These are phyloP conservation scores for Yamadazyma diddensiae DNA, from an alignment of 1,139 yeast genomes.

Conservation along the genomic window DNA sequence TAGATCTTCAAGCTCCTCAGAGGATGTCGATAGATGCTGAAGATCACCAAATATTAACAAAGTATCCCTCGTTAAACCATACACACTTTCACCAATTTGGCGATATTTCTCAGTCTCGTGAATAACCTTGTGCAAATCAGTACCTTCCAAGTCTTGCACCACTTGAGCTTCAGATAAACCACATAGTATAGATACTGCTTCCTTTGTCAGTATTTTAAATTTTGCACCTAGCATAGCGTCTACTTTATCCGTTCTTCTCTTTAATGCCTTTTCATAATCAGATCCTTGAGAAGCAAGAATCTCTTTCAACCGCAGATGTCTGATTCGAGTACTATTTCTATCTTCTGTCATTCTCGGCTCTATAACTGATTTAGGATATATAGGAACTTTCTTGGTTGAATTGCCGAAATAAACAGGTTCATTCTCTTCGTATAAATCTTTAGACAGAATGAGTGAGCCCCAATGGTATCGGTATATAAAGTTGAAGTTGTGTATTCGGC, in stretches of 20 bases:
- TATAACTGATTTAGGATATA: slow-evolving; percentile 7
- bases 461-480: too few species aligned
- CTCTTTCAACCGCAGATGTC: slow-evolving; percentile 4
- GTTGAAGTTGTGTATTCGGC: too few species aligned
- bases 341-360: slow-evolving; percentile 1
- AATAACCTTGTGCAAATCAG: background rate
- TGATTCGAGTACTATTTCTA: slow-evolving; percentile 4
- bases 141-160: background rate
- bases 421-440: slow-evolving; percentile 9
- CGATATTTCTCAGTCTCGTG: slow-evolving; percentile 15
- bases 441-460: slow-evolving; percentile 1
- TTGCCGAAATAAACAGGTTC: slow-evolving; percentile 1
- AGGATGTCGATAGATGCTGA: slow-evolving; percentile 26
- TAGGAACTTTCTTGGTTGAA: slow-evolving; percentile 5
- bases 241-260: slow-evolving; percentile 4
- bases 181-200: slow-evolving; percentile 20
- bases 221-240: slow-evolving; percentile 18
- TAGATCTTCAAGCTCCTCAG: slow-evolving; percentile 24
- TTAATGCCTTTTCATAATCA: background rate
- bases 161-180: slow-evolving; percentile 18
- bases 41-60: slow-evolving; percentile 23
- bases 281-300: slow-evolving; percentile 3
- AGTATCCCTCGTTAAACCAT: slow-evolving; percentile 11
- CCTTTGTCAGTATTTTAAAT: slow-evolving; percentile 22
- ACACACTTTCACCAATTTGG: slow-evolving; percentile 12